Evolutionary conservation across 2,329 filamentous ascomycete genomes (phyloP), one percentile per base, ranked within the genome.

Genomic region (Nigrospora osmanthi): DNA sequence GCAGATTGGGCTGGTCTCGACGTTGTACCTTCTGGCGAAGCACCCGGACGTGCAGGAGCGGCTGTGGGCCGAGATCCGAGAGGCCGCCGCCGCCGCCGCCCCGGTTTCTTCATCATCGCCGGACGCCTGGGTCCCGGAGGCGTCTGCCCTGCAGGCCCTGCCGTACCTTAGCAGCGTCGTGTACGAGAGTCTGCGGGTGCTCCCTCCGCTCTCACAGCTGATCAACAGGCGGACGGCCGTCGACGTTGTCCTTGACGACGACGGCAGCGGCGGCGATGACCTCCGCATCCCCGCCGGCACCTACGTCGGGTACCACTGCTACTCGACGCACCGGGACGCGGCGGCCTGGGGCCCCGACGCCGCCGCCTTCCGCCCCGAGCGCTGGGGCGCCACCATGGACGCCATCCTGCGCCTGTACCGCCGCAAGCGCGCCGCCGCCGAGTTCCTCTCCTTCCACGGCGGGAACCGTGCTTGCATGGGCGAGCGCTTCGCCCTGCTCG

Each of bases 171-270:
- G 65, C 1, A 58, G 71, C 1, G 61, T 70, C 19, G 57, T 75
- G 16, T 67, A 70, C 49, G 72, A 76, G 43, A 57, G 61, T 17
- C 61, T 75, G 12, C 68, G 72, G 2, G 60, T 76, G 38, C 72
- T 69, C 45, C 72, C 72, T 0, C 71, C 72, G 9, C 67, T 76
- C 42, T 66, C 62, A 0, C 71, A 75, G 47, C 59, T 76, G 36
- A 68, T 75, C 50, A 75, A 75, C 44, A 64, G 71, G 6, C 62
- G 63, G 4, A 64, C 63, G 0, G 49, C 52, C 35, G 44, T 38
- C 14, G 40, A 54, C 4, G 49, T 51, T 6, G 36, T 53, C 2
- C 53, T 63, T 0, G 56, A 60, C 12, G 48, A 55, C 19, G 19
- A 23, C 19, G 19, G 7, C 19, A n/a, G n/a, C n/a, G 19, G 7